Percentiles rank a stretch among this genome's conserved stretches.
phyloP scores from a whole-genome alignment of 257 asterid genomes.

The Perilla frutescens region DNA sequence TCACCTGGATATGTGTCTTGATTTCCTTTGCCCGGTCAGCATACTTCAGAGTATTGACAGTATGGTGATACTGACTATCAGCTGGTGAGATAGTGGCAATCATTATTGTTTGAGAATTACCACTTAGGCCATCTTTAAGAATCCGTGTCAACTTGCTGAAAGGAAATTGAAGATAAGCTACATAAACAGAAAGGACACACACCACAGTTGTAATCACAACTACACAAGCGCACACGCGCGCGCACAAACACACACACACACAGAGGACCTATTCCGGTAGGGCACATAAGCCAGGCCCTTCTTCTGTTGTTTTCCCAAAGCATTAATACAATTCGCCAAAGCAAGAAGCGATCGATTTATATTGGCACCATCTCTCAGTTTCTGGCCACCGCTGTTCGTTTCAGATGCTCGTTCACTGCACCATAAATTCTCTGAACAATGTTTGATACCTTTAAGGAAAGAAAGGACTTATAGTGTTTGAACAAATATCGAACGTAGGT shows the following conservation, averaged over 20 bases:
- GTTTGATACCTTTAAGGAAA: conserved; percentile 29
- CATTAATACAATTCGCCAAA: conserved; percentile 95
- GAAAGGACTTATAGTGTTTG: conserved; percentile 20
- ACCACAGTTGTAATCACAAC: conserved; percentile 25
- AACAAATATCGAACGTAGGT: conserved; percentile 34
- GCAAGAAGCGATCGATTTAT: conserved; percentile 95
- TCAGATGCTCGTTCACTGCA: conserved; percentile 97
- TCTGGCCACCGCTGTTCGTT: conserved; percentile 90
- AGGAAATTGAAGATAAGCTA: conserved; percentile 37
- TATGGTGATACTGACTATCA: conserved; percentile 88
- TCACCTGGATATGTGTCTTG: conserved; percentile 94
- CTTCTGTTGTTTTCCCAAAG: conserved; percentile 94
- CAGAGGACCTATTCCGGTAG: conserved; percentile 81
- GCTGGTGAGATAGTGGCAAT: conserved; percentile 93
- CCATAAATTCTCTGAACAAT: conserved; percentile 32
- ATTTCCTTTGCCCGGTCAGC: conserved; percentile 97
- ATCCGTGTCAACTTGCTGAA: conserved; percentile 95
- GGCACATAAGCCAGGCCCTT: conserved; percentile 99
- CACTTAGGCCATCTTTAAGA: conserved; percentile 96
- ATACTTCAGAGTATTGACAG: conserved; percentile 90
- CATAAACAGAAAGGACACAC: conserved; percentile 32
- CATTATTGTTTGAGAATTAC: conserved; percentile 97
- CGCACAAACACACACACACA: background rate
- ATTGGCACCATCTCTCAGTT: conserved; percentile 97
- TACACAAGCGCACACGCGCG: background rate